A percentile compares a stretch with the other conserved stretches of the same genome.
Conservation (phyloP, 2,329 filamentous ascomycete species). For the Paecilomyces niveus region DNA sequence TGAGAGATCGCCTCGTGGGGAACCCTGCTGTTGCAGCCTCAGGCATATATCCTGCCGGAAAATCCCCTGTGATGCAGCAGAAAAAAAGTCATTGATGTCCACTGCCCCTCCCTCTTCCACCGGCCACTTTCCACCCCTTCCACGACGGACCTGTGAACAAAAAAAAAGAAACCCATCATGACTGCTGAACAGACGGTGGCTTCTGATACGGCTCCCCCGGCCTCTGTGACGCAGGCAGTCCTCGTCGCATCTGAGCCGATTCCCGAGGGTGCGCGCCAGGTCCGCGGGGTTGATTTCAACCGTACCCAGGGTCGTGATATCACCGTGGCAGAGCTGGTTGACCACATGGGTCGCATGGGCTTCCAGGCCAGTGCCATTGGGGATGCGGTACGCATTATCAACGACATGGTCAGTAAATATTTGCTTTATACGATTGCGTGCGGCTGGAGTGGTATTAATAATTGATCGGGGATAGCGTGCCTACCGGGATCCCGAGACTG, state of each 20-base stretch:
- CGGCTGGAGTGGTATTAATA: background rate
- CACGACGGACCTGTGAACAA: too few species aligned
- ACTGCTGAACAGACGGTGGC: background rate
- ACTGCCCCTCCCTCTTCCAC: background rate
- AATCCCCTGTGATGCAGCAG: too few species aligned
- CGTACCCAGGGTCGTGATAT: slow-evolving; percentile 62
- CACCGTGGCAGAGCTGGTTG: slow-evolving; percentile 76
- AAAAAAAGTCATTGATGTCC: background rate
- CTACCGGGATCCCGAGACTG: slow-evolving; percentile 74
- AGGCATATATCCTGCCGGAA: too few species aligned
- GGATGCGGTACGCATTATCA: slow-evolving; percentile 85
- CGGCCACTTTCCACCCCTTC: background rate
- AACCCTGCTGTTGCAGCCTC: too few species aligned
- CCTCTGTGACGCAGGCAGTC: slow-evolving; percentile 68
- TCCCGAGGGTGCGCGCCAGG: slow-evolving; percentile 68
- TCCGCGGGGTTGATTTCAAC: slow-evolving; percentile 91
- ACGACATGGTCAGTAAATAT: slow-evolving; percentile 70
- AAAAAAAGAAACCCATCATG: slow-evolving; percentile 7
- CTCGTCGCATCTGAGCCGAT: slow-evolving; percentile 77
- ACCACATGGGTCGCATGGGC: slow-evolving; percentile 78
- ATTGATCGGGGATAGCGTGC: slow-evolving; percentile 50
- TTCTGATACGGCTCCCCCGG: slow-evolving; percentile 44
- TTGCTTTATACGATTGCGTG: background rate
- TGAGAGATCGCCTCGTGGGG: too few species aligned
- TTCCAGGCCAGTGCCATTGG: slow-evolving; percentile 75